These are phyloP conservation scores for Rhodamnia rubescens DNA, from an alignment of 345 rosid genomes.

Conservation along the genomic window DNA sequence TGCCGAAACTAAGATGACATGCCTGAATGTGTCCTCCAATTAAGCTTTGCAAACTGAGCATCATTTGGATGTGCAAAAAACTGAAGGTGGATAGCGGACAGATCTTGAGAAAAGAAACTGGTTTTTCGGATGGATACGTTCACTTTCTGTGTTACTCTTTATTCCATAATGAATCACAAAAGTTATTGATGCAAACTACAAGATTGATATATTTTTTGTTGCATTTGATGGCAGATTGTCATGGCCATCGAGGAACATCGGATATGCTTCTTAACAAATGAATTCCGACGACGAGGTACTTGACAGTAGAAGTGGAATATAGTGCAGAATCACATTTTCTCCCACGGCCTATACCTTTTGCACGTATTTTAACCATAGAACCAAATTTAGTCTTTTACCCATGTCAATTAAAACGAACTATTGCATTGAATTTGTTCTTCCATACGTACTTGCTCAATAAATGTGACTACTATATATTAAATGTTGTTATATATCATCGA, in stretches of 20 bases:
- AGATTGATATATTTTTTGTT: rapidly evolving
- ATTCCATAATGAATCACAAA: rapidly evolving
- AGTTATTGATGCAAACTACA: rapidly evolving
- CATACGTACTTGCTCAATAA: neutral
- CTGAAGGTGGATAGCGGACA: neutral
- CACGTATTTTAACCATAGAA: neutral
- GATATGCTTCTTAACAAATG: rapidly evolving
- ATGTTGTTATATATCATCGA: neutral
- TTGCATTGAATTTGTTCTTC: too few relatives aligned
- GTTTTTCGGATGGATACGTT: neutral
- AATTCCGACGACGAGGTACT: rapidly evolving
- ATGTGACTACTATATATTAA: neutral
- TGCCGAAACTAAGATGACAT: neutral
- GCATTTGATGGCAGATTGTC: rapidly evolving
- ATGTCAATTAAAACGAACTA: neutral
- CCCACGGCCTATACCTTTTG: neutral
- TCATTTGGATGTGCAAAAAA: too few relatives aligned
- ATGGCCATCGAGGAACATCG: rapidly evolving
- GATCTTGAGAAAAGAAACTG: neutral
- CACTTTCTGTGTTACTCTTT: neutral
- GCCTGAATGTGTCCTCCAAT: neutral
- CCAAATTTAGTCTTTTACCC: rapidly evolving
- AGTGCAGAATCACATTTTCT: rapidly evolving
- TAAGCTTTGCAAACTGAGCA: neutral
- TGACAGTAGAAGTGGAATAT: neutral